Conservation (phyloP, 2,329 filamentous ascomycete genomes). For the Didymella pomorum region DNA sequence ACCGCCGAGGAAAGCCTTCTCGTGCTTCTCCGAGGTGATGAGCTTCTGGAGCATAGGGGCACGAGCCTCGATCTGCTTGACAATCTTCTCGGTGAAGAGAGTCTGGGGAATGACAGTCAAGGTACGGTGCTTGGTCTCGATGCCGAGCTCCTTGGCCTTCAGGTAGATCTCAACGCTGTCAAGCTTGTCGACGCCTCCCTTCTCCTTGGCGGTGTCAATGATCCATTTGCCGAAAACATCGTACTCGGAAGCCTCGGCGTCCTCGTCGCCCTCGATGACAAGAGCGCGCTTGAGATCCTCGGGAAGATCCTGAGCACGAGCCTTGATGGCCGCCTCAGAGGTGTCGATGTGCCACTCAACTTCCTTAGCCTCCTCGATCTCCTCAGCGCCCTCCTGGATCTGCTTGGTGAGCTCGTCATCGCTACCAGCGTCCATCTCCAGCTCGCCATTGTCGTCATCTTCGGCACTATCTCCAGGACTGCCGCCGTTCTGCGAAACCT, state of each 20-base stretch:
- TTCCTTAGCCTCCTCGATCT: conserved; percentile 82
- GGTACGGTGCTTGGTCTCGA: conserved; percentile 93
- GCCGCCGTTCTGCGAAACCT: conserved; percentile 61
- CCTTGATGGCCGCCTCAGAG: conserved; percentile 93
- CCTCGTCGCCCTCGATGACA: conserved; percentile 81
- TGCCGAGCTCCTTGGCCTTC: conserved; percentile 95
- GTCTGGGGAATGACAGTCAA: conserved; percentile 91
- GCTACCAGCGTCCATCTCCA: conserved; percentile 75
- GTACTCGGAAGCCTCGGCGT: conserved; percentile 83
- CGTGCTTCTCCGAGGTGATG: conserved; percentile 88
- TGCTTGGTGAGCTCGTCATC: conserved; percentile 90
- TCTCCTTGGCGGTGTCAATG: conserved; percentile 73
- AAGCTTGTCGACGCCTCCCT: conserved; percentile 77
- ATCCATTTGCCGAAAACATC: conserved; percentile 96
- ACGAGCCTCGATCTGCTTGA: conserved; percentile 84
- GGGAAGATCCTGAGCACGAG: conserved; percentile 91
- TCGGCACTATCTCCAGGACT: conserved; percentile 73
- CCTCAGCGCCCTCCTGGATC: conserved; percentile 72
- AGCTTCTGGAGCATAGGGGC: conserved; percentile 90
- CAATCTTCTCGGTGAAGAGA: conserved; percentile 89
- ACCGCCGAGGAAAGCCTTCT: conserved; percentile 94
- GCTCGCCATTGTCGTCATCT: conserved; percentile 71
- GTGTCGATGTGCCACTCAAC: conserved; percentile 97
- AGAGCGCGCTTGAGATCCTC: conserved; percentile 93
- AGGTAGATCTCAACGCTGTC: conserved; percentile 91